Percentiles rank a stretch among this genome's conserved stretches.
These are phyloP conservation scores for Fusarium ambrosium DNA, from an alignment of 2,329 filamentous ascomycete genomes.

Conservation along the genomic window DNA sequence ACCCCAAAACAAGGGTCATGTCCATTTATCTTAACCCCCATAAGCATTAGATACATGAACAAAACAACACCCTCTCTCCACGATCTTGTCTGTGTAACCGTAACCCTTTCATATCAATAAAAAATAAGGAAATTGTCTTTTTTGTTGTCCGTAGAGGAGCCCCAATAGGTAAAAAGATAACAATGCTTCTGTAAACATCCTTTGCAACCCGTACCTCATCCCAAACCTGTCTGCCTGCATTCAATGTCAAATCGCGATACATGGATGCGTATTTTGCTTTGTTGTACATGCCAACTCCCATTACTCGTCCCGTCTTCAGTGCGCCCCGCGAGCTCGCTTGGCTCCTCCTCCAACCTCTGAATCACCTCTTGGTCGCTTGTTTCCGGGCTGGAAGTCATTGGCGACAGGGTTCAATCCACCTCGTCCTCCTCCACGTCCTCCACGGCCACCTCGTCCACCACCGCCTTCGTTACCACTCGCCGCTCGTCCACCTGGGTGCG, in stretches of 20 bases:
- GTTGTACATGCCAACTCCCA: conserved; percentile 41
- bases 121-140: conserved; percentile 39
- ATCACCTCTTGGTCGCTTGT: conserved; percentile 70
- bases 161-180: conserved; percentile 35
- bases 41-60: background rate
- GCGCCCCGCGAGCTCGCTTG: conserved; percentile 58
- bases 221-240: conserved; percentile 14
- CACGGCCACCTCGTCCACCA: conserved; percentile 55
- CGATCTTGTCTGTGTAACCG: background rate
- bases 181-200: conserved; percentile 32
- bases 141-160: conserved; percentile 43
- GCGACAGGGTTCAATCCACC: conserved; percentile 64
- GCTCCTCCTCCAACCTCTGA: conserved; percentile 58
- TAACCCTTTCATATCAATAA: background rate
- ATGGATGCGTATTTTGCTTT: conserved; percentile 37
- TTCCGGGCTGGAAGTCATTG: conserved; percentile 69
- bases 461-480: conserved; percentile 53
- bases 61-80: background rate
- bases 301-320: conserved; percentile 43
- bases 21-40: background rate
- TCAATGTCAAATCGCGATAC: conserved; percentile 30
- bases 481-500: conserved; percentile 54
- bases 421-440: conserved; percentile 58
- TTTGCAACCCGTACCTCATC: conserved; percentile 28
- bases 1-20: background rate